phyloP scores from a whole-genome alignment of 345 rosid species.

The Carallia pectinifolia region DNA sequence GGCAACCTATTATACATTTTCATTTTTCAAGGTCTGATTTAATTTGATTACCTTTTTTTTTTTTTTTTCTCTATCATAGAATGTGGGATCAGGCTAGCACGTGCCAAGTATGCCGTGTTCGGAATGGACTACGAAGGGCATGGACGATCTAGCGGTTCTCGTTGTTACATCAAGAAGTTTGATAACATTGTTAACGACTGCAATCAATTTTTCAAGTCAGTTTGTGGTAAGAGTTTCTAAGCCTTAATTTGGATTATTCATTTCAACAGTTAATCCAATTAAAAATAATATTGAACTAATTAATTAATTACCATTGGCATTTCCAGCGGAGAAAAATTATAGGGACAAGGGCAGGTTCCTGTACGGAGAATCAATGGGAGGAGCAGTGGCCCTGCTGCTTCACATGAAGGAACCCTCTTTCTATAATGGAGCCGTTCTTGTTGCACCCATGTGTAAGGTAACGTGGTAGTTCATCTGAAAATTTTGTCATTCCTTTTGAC shows the following conservation, averaged over 20 bases:
- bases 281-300: not conserved
- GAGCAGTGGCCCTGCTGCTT: constrained; percentile 81
- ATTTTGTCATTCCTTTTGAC: too few species aligned
- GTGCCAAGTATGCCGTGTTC: constrained; percentile 72
- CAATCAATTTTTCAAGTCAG: constrained; percentile 64
- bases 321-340: constrained; percentile 66
- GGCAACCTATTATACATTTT: not conserved
- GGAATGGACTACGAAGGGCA: constrained; percentile 95
- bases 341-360: constrained; percentile 75
- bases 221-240: constrained; percentile 71
- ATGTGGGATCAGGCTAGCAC: constrained; percentile 79
- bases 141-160: constrained; percentile 79
- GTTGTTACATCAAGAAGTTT: constrained; percentile 92
- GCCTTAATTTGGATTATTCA: constrained; percentile 56
- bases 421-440: constrained; percentile 87
- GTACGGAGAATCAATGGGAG: constrained; percentile 99
- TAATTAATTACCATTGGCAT: not conserved
- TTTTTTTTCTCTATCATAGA: constrained; percentile 29
- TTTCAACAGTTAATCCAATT: not conserved
- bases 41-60: not conserved
- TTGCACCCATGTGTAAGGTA: constrained; percentile 99
- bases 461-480: not conserved
- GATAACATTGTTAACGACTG: constrained; percentile 68
- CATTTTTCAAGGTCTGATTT: not conserved
- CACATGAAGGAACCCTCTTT: constrained; percentile 78